These are phyloP conservation scores for Coemansia sp. DNA, from an alignment of 192 early-diverging fungal species.

Conservation along the genomic window DNA sequence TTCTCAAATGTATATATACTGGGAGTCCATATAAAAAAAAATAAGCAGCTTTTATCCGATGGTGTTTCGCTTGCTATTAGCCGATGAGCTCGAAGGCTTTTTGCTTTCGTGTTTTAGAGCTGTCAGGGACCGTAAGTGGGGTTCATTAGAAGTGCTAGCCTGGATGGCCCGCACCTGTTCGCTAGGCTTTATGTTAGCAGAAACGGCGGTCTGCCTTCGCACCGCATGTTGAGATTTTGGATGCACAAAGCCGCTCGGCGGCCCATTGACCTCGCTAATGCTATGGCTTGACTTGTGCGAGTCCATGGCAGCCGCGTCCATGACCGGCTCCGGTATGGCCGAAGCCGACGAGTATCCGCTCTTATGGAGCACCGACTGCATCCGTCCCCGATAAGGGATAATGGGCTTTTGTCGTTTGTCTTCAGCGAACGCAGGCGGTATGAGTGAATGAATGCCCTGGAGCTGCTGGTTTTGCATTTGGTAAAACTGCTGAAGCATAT, in stretches of 20 bases:
- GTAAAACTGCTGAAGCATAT: conserved; percentile 35
- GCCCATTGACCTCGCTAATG: not conserved
- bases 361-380: conserved; percentile 6
- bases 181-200: not conserved
- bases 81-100: not conserved
- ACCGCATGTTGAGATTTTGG: not conserved
- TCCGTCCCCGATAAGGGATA: not conserved
- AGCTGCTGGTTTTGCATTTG: conserved; percentile 43
- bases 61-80: conserved; percentile 26
- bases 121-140: not conserved
- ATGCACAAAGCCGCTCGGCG: not conserved
- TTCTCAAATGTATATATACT: too few relatives aligned
- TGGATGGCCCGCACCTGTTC: not conserved
- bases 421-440: not conserved
- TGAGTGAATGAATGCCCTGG: conserved; percentile 30
- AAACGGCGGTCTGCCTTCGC: not conserved
- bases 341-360: conserved; percentile 7
- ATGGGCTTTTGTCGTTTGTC: not conserved
- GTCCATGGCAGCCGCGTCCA: not conserved
- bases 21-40: too few relatives aligned
- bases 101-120: conserved; percentile 1
- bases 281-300: not conserved
- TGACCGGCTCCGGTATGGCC: not conserved
- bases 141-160: not conserved
- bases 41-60: conserved; percentile 11